Evolutionary conservation across 2,329 filamentous ascomycete species (phyloP).

Genomic region (Cercospora zeina): DNA sequence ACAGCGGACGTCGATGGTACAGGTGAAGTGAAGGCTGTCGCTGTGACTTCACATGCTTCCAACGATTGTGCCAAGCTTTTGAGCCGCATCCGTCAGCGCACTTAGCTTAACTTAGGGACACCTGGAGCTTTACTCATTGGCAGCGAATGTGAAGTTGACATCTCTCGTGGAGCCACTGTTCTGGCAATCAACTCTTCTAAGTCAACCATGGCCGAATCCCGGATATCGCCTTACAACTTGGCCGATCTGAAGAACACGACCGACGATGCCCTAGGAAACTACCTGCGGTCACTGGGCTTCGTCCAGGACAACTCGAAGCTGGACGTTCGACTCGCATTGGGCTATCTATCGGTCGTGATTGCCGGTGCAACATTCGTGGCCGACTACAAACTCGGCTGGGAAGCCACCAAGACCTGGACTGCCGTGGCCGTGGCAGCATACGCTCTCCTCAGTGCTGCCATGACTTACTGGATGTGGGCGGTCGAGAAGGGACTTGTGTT

Average conservation of each 20-base stretch:
- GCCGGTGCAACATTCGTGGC: constrained; percentile 82
- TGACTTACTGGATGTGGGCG: constrained; percentile 81
- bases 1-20: not conserved
- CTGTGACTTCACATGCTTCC: constrained; percentile 1
- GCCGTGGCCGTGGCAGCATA: constrained; percentile 77
- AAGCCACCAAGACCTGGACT: constrained; percentile 78
- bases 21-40: not conserved
- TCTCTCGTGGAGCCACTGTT: not conserved
- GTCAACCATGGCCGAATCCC: constrained; percentile 37
- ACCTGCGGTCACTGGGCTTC: constrained; percentile 86
- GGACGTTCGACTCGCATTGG: constrained; percentile 79
- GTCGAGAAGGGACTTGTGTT: constrained; percentile 84
- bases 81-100: constrained; percentile 2
- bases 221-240: constrained; percentile 41
- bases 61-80: constrained; percentile 4
- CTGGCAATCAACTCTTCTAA: not conserved
- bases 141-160: not conserved
- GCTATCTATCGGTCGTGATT: constrained; percentile 78
- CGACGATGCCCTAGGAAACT: constrained; percentile 91
- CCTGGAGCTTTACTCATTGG: constrained; percentile 6
- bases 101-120: constrained; percentile 7
- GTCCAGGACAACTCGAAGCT: constrained; percentile 75
- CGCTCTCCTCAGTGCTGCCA: constrained; percentile 70
- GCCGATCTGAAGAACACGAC: constrained; percentile 94
- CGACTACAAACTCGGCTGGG: constrained; percentile 90